phyloP scores from a whole-genome alignment of 106 monocot genomes.

The Gastrodia elata region DNA sequence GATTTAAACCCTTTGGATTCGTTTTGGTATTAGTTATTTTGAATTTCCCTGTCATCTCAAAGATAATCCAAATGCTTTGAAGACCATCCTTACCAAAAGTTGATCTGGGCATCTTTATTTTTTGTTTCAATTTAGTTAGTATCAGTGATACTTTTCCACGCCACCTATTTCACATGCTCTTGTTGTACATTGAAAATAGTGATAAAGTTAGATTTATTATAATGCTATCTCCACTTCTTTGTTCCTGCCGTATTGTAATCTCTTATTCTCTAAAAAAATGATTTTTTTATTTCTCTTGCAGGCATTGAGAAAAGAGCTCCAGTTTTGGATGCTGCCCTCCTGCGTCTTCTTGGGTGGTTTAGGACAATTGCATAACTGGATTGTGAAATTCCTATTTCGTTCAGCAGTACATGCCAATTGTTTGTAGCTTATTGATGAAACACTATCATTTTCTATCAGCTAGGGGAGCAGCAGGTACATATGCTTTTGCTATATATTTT shows the following conservation, averaged over 20 bases:
- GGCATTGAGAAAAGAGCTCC: conserved; percentile 72
- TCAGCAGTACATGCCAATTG: background rate
- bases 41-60: too few relatives aligned
- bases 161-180: background rate
- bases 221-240: background rate
- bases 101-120: too few relatives aligned
- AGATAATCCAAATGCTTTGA: too few relatives aligned
- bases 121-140: too few relatives aligned
- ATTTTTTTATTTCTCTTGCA: conserved; percentile 14
- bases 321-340: conserved; percentile 63
- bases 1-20: too few relatives aligned
- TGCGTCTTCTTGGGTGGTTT: conserved; percentile 68
- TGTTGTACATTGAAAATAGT: background rate
- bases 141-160: background rate
- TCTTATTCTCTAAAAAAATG: background rate
- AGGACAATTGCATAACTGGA: conserved; percentile 45
- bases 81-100: too few relatives aligned
- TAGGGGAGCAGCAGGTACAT: background rate
- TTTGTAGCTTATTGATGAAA: background rate
- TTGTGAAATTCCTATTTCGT: background rate
- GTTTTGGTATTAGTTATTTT: too few relatives aligned
- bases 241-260: background rate
- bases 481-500: background rate
- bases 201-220: background rate
- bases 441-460: background rate